phyloP scores from a whole-genome alignment of 2,329 filamentous ascomycete species.

The Sclerotinia sclerotiorum region DNA sequence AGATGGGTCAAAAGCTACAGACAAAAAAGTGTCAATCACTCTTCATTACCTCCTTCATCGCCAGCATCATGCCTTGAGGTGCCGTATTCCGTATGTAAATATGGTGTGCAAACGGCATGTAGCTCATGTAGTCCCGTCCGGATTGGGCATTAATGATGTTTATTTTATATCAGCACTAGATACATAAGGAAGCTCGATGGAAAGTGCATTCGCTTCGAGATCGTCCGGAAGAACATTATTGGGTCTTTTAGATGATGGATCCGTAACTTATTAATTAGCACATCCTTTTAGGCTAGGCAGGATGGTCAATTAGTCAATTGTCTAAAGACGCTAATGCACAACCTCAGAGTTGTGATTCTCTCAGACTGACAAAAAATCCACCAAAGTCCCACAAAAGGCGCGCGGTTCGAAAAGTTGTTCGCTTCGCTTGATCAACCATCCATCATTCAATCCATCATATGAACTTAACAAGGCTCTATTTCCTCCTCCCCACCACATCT shows the following conservation, averaged over 20 bases:
- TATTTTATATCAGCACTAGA: constrained; percentile 11
- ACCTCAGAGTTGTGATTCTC: constrained; percentile 9
- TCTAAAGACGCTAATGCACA: constrained; percentile 11
- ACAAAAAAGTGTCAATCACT: not conserved
- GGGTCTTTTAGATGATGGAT: not conserved
- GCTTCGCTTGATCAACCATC: constrained; percentile 15
- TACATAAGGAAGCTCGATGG: constrained; percentile 1
- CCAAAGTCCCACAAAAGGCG: constrained; percentile 18
- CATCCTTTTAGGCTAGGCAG: not conserved
- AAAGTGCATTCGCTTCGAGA: constrained; percentile 6
- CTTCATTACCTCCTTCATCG: not conserved
- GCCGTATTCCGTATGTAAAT: constrained; percentile 8
- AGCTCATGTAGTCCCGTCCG: not conserved
- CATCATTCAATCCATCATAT: constrained; percentile 6
- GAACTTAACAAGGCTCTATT: constrained; percentile 14
- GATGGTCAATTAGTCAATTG: not conserved
- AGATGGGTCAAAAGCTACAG: not conserved
- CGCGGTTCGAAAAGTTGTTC: constrained; percentile 14
- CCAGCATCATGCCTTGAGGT: constrained; percentile 1
- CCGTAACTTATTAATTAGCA: not conserved
- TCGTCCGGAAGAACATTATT: not conserved
- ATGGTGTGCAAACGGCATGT: not conserved
- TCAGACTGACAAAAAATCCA: constrained; percentile 10
- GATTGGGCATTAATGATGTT: not conserved
- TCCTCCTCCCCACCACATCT: not conserved